These are phyloP conservation scores for Metschnikowia aberdeeniae DNA, from an alignment of 805 yeast species.

Conservation along the genomic window DNA sequence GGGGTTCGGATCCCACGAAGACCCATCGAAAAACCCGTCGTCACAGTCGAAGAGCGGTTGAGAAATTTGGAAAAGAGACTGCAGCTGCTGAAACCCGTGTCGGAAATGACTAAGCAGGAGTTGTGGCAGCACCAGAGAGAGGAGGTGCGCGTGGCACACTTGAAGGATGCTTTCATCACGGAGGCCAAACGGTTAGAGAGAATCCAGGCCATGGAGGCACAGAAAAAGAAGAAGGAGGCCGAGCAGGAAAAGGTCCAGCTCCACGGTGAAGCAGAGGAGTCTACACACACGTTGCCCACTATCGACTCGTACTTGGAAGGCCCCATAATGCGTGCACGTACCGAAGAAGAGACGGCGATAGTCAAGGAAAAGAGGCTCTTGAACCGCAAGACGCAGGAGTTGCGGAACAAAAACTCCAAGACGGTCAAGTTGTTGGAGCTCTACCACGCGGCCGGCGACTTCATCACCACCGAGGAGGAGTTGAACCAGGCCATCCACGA, in stretches of 20 bases:
- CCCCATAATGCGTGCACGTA: constrained; percentile 68
- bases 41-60: constrained; percentile 60
- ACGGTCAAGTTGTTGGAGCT: constrained; percentile 60
- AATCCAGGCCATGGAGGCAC: constrained; percentile 27
- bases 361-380: constrained; percentile 58
- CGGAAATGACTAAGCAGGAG: constrained; percentile 30
- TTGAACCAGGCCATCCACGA: constrained; percentile 53
- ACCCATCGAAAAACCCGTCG: constrained; percentile 48
- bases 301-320: constrained; percentile 62
- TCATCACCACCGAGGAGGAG: constrained; percentile 69
- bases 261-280: constrained; percentile 47
- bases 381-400: constrained; percentile 58
- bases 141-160: constrained; percentile 67
- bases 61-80: constrained; percentile 47
- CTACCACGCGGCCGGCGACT: constrained; percentile 65
- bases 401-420: constrained; percentile 48
- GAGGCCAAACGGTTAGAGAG: constrained; percentile 49
- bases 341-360: constrained; percentile 60
- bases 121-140: constrained; percentile 50
- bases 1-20: constrained; percentile 46
- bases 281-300: constrained; percentile 73
- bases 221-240: constrained; percentile 25
- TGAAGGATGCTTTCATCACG: constrained; percentile 54
- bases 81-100: constrained; percentile 25
- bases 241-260: constrained; percentile 24